Evolutionary conservation across 257 asterid genomes (phyloP), one percentile per base, ranked within the genome.

Genomic region (Fraxinus cuspidata): DNA sequence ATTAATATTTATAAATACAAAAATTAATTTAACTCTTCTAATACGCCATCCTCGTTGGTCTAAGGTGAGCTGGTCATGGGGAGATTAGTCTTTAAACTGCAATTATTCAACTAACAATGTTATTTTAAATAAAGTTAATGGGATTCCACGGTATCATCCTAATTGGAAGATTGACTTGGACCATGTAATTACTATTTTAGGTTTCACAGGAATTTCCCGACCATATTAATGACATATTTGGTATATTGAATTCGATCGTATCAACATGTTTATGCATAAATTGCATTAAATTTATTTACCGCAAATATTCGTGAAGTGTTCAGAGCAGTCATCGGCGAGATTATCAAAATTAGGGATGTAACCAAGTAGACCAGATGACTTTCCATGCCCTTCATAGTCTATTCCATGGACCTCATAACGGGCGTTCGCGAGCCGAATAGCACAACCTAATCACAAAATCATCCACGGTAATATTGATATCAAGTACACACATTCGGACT

Each of bases 341-440:
- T 83, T 18, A 71, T 92, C 92, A 79, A 92, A 92, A 72, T 81
- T 73, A 47, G 87, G 19, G 73, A 92, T 80, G 18, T 86, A 79
- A 34, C 97, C 93, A 32, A 70, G 88, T 0, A 87, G 84, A 7
- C 97, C 97, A 12, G 88, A 84, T 0, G 97, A 91, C 78, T 88
- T 88, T 21, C 94, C 97, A 40, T 89, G 93, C 75, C 94, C 94
- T 71, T 88, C 84, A 35, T 87, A 84, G 72, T 89, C 91, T 49
- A 87, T 81, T 40, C 95, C 92, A 34, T 86, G 82, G n/a, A 88
- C 94, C 73, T 86, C 92, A 44, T 87, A 89, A 18, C 90, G 92
- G 2, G 84, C 92, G 81, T 78, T 76, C 29, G 80, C 94, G 19
- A 90, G 87, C 34, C 90, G 80, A 16, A 34, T 13, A 0, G 84